Percentiles rank a stretch among this genome's conserved stretches.
Conservation (phyloP, 306 rosid species). For the Cicer pinnatifidum region DNA sequence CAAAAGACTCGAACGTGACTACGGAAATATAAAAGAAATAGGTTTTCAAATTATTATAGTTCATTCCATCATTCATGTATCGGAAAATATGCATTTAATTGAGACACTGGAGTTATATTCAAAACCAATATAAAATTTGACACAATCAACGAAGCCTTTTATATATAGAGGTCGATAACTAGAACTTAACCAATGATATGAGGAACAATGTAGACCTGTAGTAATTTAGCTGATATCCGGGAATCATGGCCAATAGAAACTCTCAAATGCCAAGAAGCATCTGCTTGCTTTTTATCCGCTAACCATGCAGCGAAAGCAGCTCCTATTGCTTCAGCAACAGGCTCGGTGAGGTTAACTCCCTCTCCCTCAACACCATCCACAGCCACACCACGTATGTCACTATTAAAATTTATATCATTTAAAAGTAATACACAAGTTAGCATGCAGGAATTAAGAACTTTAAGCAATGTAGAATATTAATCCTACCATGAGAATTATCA, state of each 20-base stretch:
- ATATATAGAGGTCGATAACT: slow-evolving; percentile 11
- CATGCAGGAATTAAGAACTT: slow-evolving; percentile 13
- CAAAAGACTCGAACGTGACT: slow-evolving; percentile 16
- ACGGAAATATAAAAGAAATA: slow-evolving; percentile 1
- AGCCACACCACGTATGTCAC: slow-evolving; percentile 97
- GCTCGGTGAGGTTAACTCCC: slow-evolving; percentile 78
- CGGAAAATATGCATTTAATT: slow-evolving; percentile 17
- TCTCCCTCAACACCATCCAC: slow-evolving; percentile 90
- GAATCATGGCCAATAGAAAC: slow-evolving; percentile 94
- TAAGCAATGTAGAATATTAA: background rate
- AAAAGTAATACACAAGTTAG: slow-evolving; percentile 43
- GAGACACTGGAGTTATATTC: slow-evolving; percentile 29
- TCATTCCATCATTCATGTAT: slow-evolving; percentile 23
- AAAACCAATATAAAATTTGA: slow-evolving; percentile 17
- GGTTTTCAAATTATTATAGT: slow-evolving; percentile 34
- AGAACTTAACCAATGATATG: slow-evolving; percentile 30
- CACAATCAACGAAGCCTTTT: slow-evolving; percentile 2
- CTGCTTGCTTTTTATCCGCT: slow-evolving; percentile 72
- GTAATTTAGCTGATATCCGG: slow-evolving; percentile 75
- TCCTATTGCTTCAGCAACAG: slow-evolving; percentile 89
- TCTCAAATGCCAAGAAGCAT: slow-evolving; percentile 60
- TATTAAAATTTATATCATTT: slow-evolving; percentile 48
- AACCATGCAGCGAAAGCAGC: slow-evolving; percentile 95
- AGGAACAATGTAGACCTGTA: slow-evolving; percentile 65
- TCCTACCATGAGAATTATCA: background rate